Evolutionary conservation across 2,329 filamentous ascomycete genomes (phyloP).

Genomic region (Zasmidium cellare): DNA sequence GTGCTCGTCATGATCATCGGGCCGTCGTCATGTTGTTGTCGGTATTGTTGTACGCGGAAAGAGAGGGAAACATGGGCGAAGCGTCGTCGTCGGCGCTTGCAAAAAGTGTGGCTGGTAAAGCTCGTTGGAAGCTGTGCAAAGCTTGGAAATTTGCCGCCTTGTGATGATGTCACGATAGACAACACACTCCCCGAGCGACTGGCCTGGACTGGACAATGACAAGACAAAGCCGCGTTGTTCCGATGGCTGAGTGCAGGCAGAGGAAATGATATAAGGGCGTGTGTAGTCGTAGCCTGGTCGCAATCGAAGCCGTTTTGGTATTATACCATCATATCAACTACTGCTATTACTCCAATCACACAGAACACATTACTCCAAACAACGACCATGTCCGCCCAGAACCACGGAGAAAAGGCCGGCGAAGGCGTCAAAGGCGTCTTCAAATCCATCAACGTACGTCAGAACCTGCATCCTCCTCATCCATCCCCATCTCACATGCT

Average conservation of each 20-base stretch:
- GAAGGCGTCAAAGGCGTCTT: constrained; percentile 28
- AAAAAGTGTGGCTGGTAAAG: background rate
- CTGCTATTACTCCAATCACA: background rate
- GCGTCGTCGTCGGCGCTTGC: background rate
- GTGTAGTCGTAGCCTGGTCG: background rate
- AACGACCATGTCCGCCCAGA: constrained; percentile 16
- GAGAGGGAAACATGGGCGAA: background rate
- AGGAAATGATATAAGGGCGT: background rate
- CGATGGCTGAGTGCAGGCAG: background rate
- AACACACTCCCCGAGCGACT: background rate
- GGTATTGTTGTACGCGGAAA: background rate
- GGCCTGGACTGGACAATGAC: background rate
- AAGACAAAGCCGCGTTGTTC: background rate
- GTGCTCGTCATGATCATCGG: background rate
- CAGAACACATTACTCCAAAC: background rate
- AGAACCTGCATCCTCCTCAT: background rate
- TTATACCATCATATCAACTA: no score
- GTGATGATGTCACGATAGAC: constrained; percentile 1
- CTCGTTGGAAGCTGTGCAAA: background rate
- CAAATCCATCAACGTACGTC: constrained; percentile 21
- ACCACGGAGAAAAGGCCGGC: constrained; percentile 26
- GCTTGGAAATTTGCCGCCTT: background rate
- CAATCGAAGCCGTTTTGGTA: background rate
- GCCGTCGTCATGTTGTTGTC: background rate
- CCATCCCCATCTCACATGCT: constrained; percentile 19